These are phyloP conservation scores for Conoideocrella luteorostrata DNA, from an alignment of 2,329 filamentous ascomycete species.

Conservation along the genomic window DNA sequence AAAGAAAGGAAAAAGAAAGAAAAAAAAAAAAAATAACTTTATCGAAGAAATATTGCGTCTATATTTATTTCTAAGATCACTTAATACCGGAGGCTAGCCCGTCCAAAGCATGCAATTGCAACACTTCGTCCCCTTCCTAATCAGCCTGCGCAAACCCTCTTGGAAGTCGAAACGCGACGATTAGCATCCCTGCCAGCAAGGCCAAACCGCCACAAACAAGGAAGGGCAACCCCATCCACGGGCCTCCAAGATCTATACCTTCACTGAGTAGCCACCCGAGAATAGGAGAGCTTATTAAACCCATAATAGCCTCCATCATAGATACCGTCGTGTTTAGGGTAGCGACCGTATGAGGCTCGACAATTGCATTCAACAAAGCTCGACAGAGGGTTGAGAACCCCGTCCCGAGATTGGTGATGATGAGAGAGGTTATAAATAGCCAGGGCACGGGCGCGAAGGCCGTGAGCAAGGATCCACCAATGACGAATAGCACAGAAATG, in stretches of 20 bases:
- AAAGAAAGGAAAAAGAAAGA: neutral
- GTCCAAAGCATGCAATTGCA: too few relatives aligned
- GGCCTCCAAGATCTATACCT: conserved; percentile 39
- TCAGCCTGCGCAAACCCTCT: conserved; percentile 12
- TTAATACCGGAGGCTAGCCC: too few relatives aligned
- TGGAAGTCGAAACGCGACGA: conserved; percentile 24
- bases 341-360: conserved; percentile 47
- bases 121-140: too few relatives aligned
- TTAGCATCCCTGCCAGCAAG: conserved; percentile 18
- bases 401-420: conserved; percentile 38
- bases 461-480: conserved; percentile 30
- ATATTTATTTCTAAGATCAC: neutral
- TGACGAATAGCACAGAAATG: conserved; percentile 23
- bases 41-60: too few relatives aligned
- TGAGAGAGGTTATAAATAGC: conserved; percentile 33
- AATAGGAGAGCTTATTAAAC: conserved; percentile 38
- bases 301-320: conserved; percentile 42
- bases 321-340: conserved; percentile 47
- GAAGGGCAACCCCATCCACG: conserved; percentile 45
- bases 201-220: conserved; percentile 30
- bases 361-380: conserved; percentile 44
- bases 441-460: conserved; percentile 27
- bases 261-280: conserved; percentile 39
- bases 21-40: neutral
- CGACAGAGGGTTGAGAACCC: conserved; percentile 39